Percentiles rank a stretch among this genome's conserved stretches.
phyloP scores from a whole-genome alignment of 352 stramenopile genomes.

The Phytophthora quininea region DNA sequence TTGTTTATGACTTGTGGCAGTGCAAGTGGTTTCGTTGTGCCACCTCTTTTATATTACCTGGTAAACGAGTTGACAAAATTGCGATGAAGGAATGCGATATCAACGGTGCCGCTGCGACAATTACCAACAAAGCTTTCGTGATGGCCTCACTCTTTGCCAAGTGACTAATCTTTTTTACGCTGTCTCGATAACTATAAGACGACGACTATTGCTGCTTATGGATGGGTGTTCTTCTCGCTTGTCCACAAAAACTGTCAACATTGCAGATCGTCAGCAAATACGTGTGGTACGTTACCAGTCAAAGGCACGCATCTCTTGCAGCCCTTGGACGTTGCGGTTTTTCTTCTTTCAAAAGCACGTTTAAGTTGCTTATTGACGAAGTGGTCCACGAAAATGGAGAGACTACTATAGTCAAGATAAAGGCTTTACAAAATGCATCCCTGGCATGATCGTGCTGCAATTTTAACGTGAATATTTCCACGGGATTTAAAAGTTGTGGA shows the following conservation, averaged over 20 bases:
- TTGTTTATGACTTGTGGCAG: background rate
- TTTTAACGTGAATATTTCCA: constrained; percentile 16
- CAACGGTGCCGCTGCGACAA: background rate
- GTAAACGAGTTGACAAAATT: background rate
- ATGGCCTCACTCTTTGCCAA: background rate
- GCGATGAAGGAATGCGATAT: background rate
- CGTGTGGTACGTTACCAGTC: background rate
- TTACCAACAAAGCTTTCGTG: background rate
- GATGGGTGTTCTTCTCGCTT: background rate
- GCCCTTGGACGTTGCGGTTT: background rate
- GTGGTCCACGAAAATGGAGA: background rate
- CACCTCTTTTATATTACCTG: background rate
- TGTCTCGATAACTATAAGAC: background rate
- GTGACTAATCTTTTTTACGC: background rate
- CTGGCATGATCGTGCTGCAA: too few relatives aligned
- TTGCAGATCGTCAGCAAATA: background rate
- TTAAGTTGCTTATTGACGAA: background rate
- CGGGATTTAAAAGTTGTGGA: constrained; percentile 6
- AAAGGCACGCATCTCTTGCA: background rate
- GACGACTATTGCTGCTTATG: background rate
- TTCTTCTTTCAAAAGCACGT: background rate
- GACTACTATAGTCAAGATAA: background rate
- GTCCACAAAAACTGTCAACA: background rate
- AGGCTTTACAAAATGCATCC: background rate
- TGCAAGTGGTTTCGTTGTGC: background rate